phyloP scores from a whole-genome alignment of 2,329 filamentous ascomycete genomes.

The Calonectria multiphialidica region DNA sequence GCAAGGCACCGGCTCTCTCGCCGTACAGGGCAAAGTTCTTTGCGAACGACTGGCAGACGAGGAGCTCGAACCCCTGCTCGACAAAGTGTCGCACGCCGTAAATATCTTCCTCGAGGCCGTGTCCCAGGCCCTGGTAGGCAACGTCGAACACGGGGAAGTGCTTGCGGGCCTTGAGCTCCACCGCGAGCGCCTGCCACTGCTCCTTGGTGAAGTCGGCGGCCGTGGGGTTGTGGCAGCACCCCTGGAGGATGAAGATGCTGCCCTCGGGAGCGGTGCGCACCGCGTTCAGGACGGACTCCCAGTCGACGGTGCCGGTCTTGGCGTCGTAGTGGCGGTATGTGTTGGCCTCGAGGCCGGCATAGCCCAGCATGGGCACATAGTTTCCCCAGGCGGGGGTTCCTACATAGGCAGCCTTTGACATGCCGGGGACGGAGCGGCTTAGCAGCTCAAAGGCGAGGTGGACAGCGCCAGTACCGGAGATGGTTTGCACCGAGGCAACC shows the following conservation, averaged over 20 bases:
- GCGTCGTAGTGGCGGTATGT: conserved; percentile 48
- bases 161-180: conserved; percentile 12
- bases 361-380: conserved; percentile 46
- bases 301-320: conserved; percentile 40
- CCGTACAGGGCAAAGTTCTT: conserved; percentile 55
- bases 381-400: conserved; percentile 47
- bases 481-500: conserved; percentile 52
- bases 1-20: conserved; percentile 47
- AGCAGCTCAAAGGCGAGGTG: conserved; percentile 50
- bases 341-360: conserved; percentile 43
- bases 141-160: conserved; percentile 51
- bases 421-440: conserved; percentile 36
- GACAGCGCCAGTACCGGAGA: conserved; percentile 53
- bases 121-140: conserved; percentile 52
- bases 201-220: conserved; percentile 46
- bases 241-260: conserved; percentile 52
- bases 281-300: conserved; percentile 39
- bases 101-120: conserved; percentile 48
- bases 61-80: conserved; percentile 43
- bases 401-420: conserved; percentile 43
- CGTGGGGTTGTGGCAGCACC: conserved; percentile 53
- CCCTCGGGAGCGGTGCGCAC: conserved; percentile 40
- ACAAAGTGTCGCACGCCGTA: conserved; percentile 43
- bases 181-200: conserved; percentile 47
- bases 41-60: conserved; percentile 52